A percentile compares a stretch with the other conserved stretches of the same genome.
These are phyloP conservation scores for Stagonosporopsis cucurbitacearum DNA, from an alignment of 2,329 filamentous ascomycete species.

Conservation along the genomic window DNA sequence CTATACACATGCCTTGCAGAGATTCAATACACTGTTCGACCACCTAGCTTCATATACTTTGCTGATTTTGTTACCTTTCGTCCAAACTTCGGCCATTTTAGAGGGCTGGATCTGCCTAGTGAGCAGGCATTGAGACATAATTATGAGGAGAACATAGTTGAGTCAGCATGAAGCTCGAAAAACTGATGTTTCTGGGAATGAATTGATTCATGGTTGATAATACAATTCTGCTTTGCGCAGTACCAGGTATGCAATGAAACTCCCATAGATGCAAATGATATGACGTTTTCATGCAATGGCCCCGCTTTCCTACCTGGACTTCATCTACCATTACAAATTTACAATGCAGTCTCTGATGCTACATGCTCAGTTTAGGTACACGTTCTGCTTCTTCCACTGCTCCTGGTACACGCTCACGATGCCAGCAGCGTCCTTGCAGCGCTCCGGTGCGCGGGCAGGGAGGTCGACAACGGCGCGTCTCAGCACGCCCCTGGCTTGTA, in stretches of 20 bases:
- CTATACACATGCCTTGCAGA: background rate
- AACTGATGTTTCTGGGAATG: no score
- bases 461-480: conserved; percentile 76
- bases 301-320: background rate
- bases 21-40: no score
- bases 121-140: no score
- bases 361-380: conserved; percentile 18
- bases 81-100: no score
- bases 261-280: background rate
- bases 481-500: conserved; percentile 73
- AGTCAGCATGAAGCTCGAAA: no score
- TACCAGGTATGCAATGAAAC: no score
- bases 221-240: no score
- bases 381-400: conserved; percentile 38
- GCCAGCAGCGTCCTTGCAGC: conserved; percentile 36
- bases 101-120: no score
- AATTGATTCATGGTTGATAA: no score
- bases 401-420: conserved; percentile 40
- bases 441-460: conserved; percentile 54
- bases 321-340: background rate
- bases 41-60: no score
- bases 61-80: no score
- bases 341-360: background rate
- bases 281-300: background rate
- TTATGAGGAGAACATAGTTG: no score